Conservation (phyloP, 225 moss, liverwort and hornwort species). For the Pseudoscleropodium purum region DNA sequence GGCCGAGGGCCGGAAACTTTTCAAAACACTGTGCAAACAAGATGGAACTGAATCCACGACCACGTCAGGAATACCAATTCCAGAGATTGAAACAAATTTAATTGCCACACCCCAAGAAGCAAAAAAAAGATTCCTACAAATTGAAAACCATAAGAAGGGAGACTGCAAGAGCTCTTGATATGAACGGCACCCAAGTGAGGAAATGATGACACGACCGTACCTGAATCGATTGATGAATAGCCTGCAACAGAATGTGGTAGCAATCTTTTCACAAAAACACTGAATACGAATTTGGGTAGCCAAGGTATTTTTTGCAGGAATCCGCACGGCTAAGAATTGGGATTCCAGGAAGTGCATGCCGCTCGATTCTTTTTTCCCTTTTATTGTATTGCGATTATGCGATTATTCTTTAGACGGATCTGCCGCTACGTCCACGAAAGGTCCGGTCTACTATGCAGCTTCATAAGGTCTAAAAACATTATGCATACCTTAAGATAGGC, state of each 20-base stretch:
- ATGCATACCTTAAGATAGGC: too few species aligned
- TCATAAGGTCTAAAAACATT: too few species aligned
- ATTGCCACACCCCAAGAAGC: too few species aligned
- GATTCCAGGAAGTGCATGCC: background rate
- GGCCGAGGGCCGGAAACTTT: background rate
- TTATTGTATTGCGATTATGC: background rate
- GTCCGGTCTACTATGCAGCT: background rate
- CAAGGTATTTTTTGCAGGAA: too few species aligned
- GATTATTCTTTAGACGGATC: background rate
- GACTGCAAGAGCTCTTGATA: background rate
- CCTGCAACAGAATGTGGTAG: background rate
- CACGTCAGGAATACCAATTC: background rate
- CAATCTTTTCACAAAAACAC: background rate
- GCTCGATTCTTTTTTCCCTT: too few species aligned
- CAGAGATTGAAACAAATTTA: background rate
- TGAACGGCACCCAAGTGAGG: background rate
- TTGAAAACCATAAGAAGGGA: background rate
- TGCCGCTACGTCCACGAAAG: background rate
- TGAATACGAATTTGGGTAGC: background rate
- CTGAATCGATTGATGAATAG: background rate
- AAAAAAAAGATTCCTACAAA: background rate
- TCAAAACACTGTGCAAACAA: background rate
- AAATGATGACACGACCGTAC: background rate
- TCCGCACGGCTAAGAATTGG: background rate
- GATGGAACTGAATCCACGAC: background rate